Conservation (phyloP, 306 rosid genomes). For the Leucaena leucocephala region DNA sequence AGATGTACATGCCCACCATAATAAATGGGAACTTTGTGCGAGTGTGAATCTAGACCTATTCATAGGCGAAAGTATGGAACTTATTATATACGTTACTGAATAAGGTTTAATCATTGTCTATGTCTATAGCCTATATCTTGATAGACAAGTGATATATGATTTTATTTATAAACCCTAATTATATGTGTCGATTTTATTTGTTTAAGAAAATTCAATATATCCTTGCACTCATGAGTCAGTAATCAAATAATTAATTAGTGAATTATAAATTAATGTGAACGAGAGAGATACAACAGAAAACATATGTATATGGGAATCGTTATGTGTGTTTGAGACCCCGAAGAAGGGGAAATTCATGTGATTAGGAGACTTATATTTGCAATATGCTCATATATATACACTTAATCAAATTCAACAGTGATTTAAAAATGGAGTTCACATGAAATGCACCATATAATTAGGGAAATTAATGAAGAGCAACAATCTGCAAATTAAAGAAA, state of each 20-base stretch:
- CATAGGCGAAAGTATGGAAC: not conserved
- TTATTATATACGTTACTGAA: not conserved
- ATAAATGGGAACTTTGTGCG: too few relatives aligned
- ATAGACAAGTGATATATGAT: not conserved
- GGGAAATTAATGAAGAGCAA: not conserved
- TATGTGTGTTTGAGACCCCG: slow-evolving; percentile 21
- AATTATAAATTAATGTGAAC: not conserved
- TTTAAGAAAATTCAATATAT: not conserved
- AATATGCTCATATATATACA: not conserved
- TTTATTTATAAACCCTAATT: not conserved
- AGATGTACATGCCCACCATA: too few relatives aligned
- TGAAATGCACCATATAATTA: slow-evolving; percentile 33
- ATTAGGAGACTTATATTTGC: slow-evolving; percentile 24
- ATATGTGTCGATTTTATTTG: too few relatives aligned
- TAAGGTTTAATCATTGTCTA: slow-evolving; percentile 6
- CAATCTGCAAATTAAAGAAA: slow-evolving; percentile 10
- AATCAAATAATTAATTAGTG: not conserved
- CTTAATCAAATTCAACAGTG: not conserved
- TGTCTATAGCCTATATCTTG: not conserved
- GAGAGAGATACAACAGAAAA: slow-evolving; percentile 18
- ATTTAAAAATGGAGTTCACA: not conserved
- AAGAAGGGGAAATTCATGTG: slow-evolving; percentile 45
- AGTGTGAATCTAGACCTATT: not conserved
- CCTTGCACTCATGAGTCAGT: not conserved
- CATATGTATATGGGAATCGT: slow-evolving; percentile 29